Percentiles rank a stretch among this genome's conserved stretches.
Conservation (phyloP, 176 grass and related monocot species). For the Oryza nivara region DNA sequence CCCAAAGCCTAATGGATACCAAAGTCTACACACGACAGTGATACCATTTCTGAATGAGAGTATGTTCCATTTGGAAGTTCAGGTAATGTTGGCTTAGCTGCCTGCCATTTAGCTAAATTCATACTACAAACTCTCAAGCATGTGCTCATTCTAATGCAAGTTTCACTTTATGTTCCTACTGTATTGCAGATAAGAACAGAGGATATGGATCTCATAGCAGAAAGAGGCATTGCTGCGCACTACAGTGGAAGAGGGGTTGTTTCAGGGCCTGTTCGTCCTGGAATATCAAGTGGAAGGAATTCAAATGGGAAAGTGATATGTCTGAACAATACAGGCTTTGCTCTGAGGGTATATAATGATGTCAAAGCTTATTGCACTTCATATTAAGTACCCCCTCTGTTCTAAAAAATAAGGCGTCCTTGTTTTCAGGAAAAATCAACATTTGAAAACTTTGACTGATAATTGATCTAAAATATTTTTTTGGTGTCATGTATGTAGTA, state of each 20-base stretch:
- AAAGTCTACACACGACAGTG: constrained; percentile 95
- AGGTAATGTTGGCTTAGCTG: constrained; percentile 48
- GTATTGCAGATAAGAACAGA: constrained; percentile 92
- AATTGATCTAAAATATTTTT: no score
- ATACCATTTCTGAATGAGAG: constrained; percentile 99
- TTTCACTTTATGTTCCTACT: constrained; percentile 13
- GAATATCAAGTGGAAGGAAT: constrained; percentile 70
- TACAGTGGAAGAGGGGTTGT: constrained; percentile 85
- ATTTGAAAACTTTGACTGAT: no score
- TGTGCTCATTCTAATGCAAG: constrained; percentile 8
- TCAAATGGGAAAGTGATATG: constrained; percentile 76
- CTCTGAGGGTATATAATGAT: constrained; percentile 74
- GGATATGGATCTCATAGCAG: constrained; percentile 98
- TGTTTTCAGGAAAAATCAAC: no score
- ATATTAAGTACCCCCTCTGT: not conserved
- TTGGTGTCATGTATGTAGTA: no score
- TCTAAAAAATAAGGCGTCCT: no score
- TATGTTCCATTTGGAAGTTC: constrained; percentile 98
- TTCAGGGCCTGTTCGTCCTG: constrained; percentile 59
- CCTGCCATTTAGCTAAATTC: constrained; percentile 30
- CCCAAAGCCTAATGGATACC: constrained; percentile 97
- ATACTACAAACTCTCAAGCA: constrained; percentile 27
- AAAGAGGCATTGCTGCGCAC: constrained; percentile 98
- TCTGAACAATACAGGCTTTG: constrained; percentile 82
- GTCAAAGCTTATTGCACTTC: constrained; percentile 18